Percentiles rank a stretch among this genome's conserved stretches.
Evolutionary conservation across 2,329 filamentous ascomycete genomes (phyloP).

Genomic region (Coniochaeta sp.): DNA sequence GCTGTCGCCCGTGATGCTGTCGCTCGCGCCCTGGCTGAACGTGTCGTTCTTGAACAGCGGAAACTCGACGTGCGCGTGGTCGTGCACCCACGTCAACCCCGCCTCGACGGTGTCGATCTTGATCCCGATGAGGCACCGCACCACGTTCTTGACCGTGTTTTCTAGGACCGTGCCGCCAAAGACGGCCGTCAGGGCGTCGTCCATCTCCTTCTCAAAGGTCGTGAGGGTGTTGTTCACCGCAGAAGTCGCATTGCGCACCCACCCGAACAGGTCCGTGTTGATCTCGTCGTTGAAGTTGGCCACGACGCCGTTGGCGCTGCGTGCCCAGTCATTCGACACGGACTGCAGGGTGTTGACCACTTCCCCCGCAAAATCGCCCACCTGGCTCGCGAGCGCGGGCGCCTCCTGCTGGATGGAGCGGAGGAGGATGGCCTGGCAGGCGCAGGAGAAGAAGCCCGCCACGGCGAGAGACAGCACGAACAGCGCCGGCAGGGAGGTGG

Average conservation of each 20-base stretch:
- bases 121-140: slow-evolving; percentile 80
- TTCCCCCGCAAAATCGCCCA: slow-evolving; percentile 71
- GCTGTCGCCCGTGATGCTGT: slow-evolving; percentile 49
- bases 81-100: slow-evolving; percentile 87
- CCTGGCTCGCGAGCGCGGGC: slow-evolving; percentile 65
- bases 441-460: slow-evolving; percentile 73
- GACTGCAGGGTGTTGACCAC: slow-evolving; percentile 67
- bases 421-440: slow-evolving; percentile 78
- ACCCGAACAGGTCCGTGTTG: slow-evolving; percentile 78
- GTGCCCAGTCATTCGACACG: slow-evolving; percentile 70
- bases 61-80: slow-evolving; percentile 77
- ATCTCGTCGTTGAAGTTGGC: slow-evolving; percentile 48
- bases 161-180: slow-evolving; percentile 80
- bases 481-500: slow-evolving; percentile 77
- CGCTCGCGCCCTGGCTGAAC: slow-evolving; percentile 72
- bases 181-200: slow-evolving; percentile 62
- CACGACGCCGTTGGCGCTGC: slow-evolving; percentile 68
- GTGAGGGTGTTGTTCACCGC: slow-evolving; percentile 84
- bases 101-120: slow-evolving; percentile 81
- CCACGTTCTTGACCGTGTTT: slow-evolving; percentile 68
- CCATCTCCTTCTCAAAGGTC: slow-evolving; percentile 71
- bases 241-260: slow-evolving; percentile 76
- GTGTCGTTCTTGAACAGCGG: slow-evolving; percentile 72
- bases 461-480: slow-evolving; percentile 78
- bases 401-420: slow-evolving; percentile 66